A percentile compares a stretch with the other conserved stretches of the same genome.
These are phyloP conservation scores for Cyclocybe cylindracea DNA, from an alignment of 768 basidiomycete species.

Conservation along the genomic window DNA sequence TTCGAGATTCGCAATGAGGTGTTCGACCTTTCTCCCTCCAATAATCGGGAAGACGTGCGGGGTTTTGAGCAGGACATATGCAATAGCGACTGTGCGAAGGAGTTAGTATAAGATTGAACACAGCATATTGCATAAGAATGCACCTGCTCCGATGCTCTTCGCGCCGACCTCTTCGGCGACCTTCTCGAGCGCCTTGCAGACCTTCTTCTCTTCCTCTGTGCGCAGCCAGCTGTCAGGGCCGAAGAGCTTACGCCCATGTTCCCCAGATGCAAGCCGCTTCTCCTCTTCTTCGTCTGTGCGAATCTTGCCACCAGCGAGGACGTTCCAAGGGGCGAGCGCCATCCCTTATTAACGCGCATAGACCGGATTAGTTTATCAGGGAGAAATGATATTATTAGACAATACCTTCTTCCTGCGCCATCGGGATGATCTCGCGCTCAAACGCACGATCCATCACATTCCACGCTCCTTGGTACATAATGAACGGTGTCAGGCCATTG, in stretches of 20 bases:
- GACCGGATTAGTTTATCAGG: too few relatives aligned
- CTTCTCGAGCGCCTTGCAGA: constrained; percentile 46
- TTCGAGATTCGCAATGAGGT: constrained; percentile 48
- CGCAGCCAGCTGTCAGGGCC: constrained; percentile 41
- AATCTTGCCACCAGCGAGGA: constrained; percentile 40
- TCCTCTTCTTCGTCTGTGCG: constrained; percentile 47
- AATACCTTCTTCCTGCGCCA: constrained; percentile 39
- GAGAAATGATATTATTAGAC: background rate
- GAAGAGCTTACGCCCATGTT: constrained; percentile 34
- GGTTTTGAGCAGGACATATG: constrained; percentile 52
- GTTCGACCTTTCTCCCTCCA: constrained; percentile 51
- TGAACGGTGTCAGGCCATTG: constrained; percentile 51
- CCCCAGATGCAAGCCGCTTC: constrained; percentile 23
- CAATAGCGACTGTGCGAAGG: constrained; percentile 43
- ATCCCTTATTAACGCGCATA: constrained; percentile 13
- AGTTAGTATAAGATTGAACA: background rate
- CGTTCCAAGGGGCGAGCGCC: constrained; percentile 31
- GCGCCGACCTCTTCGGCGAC: constrained; percentile 50
- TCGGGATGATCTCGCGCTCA: constrained; percentile 56
- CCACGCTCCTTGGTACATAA: constrained; percentile 53
- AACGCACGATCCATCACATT: constrained; percentile 45
- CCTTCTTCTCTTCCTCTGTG: constrained; percentile 40
- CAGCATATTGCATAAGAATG: constrained; percentile 3
- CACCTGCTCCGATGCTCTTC: constrained; percentile 44
- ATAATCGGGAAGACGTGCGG: constrained; percentile 53